Base-by-base conservation (phyloP, 202 grass and related monocot genomes). In the Musa balbisiana region DNA sequence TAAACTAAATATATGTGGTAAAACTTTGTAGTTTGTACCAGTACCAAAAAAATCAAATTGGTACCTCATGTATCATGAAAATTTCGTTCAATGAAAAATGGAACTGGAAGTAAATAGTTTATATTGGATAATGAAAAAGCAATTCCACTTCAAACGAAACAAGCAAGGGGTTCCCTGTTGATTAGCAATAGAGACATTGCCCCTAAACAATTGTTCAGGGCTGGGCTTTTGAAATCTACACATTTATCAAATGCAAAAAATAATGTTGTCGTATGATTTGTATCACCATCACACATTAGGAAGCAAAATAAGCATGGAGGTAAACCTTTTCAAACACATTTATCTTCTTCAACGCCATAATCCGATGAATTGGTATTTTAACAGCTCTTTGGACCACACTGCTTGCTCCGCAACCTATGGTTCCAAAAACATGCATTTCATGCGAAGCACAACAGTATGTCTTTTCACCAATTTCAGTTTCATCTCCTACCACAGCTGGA, bases 391-490 rank as follows among this genome's bases (percentile, higher is more conserved):
- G 91, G 52, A 98, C 94, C 67, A 98, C 86, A 73, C 90, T 93
- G 62, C 94, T 98, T n/a, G 94, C 94, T 23, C 94, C 94, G 64
- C 72, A 92, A 73, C 94, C 91, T 62, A 98, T 93, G 79, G 91
- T 81, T 77, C 86, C 94, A 76, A 98, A 98, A 73, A 98, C 85
- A 64, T 98, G 94, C 88, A 93, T 98, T 50, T 98, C 94, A 74
- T 88, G 79, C 53, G 91, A 98, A n/a, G 94, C 88, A 75, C 90
- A 98, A 17, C 90, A 74, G 84, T 89, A 98, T 25, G 83, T 88
- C 83, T 87, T 93, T 75, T 98, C 91, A 21, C 82, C 88, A 67
- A 80, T 80, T 69, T 83, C 74, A 13, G 77, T 69, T 66, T 93
- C 85, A 24, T 83, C 88, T 73, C 49, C 63, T 52, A 87, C 68